Percentiles rank a stretch among this genome's conserved stretches.
phyloP scores from a whole-genome alignment of 805 yeast genomes.

The Metschnikowia similis region DNA sequence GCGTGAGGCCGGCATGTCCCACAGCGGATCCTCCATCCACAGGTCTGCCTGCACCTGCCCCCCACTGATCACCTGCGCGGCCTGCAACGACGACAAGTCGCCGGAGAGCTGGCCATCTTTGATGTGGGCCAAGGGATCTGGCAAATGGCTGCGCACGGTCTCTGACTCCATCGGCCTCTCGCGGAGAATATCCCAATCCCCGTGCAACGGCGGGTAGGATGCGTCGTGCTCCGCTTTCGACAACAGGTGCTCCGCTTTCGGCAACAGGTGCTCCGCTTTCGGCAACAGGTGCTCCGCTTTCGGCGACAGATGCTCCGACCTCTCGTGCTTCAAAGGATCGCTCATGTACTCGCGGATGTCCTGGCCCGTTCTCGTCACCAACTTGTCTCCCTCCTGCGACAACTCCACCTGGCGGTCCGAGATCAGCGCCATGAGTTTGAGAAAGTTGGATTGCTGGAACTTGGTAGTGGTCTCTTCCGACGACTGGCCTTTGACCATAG shows the following conservation, averaged over 20 bases:
- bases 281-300: too few species aligned
- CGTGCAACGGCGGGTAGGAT: neutral
- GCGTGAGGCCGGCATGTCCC: conserved; percentile 8
- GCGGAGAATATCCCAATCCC: neutral
- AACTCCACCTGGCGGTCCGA: conserved; percentile 35
- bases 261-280: neutral
- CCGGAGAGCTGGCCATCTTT: conserved; percentile 34
- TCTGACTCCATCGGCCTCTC: conserved; percentile 13
- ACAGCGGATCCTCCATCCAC: conserved; percentile 37
- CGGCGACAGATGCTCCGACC: neutral
- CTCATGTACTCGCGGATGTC: conserved; percentile 28
- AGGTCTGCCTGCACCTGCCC: conserved; percentile 31
- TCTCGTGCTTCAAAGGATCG: conserved; percentile 16
- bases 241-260: too few species aligned
- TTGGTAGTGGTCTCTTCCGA: conserved; percentile 29
- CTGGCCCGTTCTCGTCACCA: conserved; percentile 33
- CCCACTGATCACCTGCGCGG: conserved; percentile 40
- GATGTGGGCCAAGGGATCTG: conserved; percentile 43
- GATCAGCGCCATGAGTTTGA: conserved; percentile 38
- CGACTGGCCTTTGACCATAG: conserved; percentile 30
- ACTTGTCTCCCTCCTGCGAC: conserved; percentile 31
- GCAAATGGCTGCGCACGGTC: conserved; percentile 25
- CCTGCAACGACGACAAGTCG: conserved; percentile 29
- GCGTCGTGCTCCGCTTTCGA: neutral
- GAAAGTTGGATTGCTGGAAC: conserved; percentile 33